Conservation (phyloP, 2,329 filamentous ascomycete species). For the Cladosporium cucumerinum region DNA sequence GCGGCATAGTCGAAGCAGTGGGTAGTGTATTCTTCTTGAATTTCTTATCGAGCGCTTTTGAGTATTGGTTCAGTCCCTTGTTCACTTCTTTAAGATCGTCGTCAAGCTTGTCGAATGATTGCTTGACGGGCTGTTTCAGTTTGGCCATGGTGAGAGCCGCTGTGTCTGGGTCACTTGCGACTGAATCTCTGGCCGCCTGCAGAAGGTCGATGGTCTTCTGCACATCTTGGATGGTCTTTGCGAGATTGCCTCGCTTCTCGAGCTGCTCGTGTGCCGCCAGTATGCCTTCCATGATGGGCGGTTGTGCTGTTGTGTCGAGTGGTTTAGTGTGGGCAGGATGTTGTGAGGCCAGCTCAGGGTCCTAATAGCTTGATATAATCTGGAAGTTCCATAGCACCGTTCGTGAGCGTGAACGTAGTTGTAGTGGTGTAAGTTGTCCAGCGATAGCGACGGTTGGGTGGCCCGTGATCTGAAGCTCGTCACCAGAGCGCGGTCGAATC, state of each 20-base stretch:
- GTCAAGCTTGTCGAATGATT: constrained; percentile 75
- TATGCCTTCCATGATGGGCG: constrained; percentile 58
- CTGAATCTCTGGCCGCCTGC: constrained; percentile 66
- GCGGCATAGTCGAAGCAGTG: constrained; percentile 74
- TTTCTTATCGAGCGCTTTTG: constrained; percentile 78
- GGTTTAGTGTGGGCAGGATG: not conserved
- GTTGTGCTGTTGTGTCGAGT: not conserved
- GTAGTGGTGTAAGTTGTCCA: not conserved
- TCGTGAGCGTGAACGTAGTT: not conserved
- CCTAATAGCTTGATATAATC: not conserved
- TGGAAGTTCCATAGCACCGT: not conserved
- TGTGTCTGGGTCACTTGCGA: constrained; percentile 67
- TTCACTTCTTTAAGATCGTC: constrained; percentile 80
- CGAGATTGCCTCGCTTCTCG: constrained; percentile 65
- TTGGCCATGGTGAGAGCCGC: constrained; percentile 74
- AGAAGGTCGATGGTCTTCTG: constrained; percentile 80
- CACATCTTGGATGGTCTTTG: constrained; percentile 71
- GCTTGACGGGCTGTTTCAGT: constrained; percentile 80
- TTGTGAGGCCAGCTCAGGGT: constrained; percentile 14
- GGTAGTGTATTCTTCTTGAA: constrained; percentile 68
- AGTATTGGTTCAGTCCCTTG: constrained; percentile 76
- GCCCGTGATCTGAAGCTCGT: not conserved
- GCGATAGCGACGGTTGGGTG: not conserved
- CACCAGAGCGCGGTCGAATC: not conserved
- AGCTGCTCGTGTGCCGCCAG: constrained; percentile 73